Evolutionary conservation across 441 rosid species (phyloP), one percentile per base, ranked within the genome.

Genomic region (Euphorbia schlechtendalii): DNA sequence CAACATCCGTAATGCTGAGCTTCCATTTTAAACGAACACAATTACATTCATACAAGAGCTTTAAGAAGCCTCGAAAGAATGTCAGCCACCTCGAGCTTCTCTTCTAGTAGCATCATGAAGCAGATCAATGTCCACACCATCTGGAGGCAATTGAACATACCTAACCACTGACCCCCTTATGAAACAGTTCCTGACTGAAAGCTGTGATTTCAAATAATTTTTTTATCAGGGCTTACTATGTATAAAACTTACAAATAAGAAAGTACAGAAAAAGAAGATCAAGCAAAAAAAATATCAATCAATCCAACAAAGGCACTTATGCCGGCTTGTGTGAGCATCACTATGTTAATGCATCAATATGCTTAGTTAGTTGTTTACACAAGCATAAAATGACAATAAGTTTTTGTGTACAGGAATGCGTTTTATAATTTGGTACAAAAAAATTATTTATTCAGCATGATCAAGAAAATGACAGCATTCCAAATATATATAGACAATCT

Each of bases 91-190:
- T 27, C 98, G 86, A 71, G 99, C 99, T 79, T 90, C 99, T 82
- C 99, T 89, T 81, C 99, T 83, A 25, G 97, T 87, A 59, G 99
- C 99, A 60, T 94, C 99, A 54, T 94, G 99, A 60, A 94, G 99
- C 69, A 94, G 80, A 64, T 94, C 99, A 65, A 94, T 78, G 69
- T 94, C 99, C 17, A 94, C 99, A 59, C 96, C 99, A 27, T 90
- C 97, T 4, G 96, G 92, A 58, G 99, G 97, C 53, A 90, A 74
- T 64, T 90, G 99, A 36, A 94, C 99, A 67, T 94, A 94, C 63
- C 99, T 90, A 66, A 94, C 97, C 71, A 94, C 96, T 0, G 99
- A 94, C 54, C 99, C 99, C 75, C 99, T 80, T 69, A 94, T 94
- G 84, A 94, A 94, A 71, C 99, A 94, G 72, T 94, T 94, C 77